These are phyloP conservation scores for Syzygium aqueum DNA, from an alignment of 345 rosid genomes.

Conservation along the genomic window DNA sequence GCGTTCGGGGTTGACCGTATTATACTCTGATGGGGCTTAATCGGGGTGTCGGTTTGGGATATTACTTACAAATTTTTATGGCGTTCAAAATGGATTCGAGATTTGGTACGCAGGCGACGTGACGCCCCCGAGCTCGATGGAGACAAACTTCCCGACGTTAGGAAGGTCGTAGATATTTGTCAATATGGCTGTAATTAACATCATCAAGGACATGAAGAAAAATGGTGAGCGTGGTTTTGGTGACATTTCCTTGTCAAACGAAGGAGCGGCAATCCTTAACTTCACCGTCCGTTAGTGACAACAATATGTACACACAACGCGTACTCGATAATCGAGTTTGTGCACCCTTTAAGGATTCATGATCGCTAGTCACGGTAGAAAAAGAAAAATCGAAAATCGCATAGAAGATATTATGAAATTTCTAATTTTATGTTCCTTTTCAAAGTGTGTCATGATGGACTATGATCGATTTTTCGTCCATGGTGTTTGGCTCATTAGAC, in stretches of 20 bases:
- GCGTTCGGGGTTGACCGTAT: accelerated
- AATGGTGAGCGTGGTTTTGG: not conserved
- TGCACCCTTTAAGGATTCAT: not conserved
- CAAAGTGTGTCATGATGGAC: not conserved
- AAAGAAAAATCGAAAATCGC: not conserved
- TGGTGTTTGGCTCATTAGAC: not conserved
- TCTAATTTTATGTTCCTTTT: not conserved
- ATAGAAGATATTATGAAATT: not conserved
- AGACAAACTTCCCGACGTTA: not conserved
- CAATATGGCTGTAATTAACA: not conserved
- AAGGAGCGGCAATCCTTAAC: not conserved
- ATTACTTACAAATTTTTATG: not conserved
- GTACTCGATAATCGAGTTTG: not conserved
- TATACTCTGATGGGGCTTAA: not conserved
- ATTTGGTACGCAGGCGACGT: not conserved
- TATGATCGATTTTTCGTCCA: not conserved
- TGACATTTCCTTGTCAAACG: not conserved
- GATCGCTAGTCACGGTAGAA: not conserved
- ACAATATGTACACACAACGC: not conserved
- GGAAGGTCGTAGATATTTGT: not conserved
- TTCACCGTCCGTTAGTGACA: not conserved
- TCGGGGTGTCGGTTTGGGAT: not conserved
- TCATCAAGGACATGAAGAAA: not conserved
- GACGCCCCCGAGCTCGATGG: not conserved
- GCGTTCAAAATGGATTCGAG: not conserved